Percentiles rank a stretch among this genome's conserved stretches.
Evolutionary conservation across 371 early-diverging fungal genomes (phyloP).

Genomic region (Mortierella sp.): DNA sequence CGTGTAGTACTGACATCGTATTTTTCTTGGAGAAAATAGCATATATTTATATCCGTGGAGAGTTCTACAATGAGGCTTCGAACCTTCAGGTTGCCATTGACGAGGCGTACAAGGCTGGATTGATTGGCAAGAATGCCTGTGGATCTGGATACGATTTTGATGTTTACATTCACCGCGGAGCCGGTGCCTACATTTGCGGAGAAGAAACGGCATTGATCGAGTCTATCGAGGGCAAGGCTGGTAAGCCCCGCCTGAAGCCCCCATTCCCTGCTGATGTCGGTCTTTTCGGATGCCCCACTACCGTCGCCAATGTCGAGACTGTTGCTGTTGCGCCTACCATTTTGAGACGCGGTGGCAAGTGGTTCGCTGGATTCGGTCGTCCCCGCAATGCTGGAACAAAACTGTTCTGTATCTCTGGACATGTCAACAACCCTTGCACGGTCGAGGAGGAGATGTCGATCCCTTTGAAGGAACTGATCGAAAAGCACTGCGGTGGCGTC

Average conservation of each 20-base stretch:
- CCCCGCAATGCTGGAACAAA: constrained; percentile 96
- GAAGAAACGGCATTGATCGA: constrained; percentile 98
- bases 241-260: constrained; percentile 98
- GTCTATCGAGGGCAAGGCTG: constrained; percentile 97
- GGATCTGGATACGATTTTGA: constrained; percentile 97
- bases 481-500: constrained; percentile 97
- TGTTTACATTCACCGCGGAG: constrained; percentile 96
- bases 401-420: constrained; percentile 97
- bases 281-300: constrained; percentile 98
- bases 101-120: constrained; percentile 95
- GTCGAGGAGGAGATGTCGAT: constrained; percentile 99
- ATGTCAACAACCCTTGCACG: constrained; percentile 97
- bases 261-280: constrained; percentile 99
- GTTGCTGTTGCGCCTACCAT: constrained; percentile 98
- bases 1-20: too few relatives aligned
- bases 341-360: constrained; percentile 89
- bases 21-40: constrained; percentile 58
- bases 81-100: constrained; percentile 95
- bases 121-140: constrained; percentile 98
- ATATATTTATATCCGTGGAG: constrained; percentile 98
- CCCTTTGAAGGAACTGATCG: constrained; percentile 93
- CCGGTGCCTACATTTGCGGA: constrained; percentile 98
- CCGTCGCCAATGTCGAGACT: constrained; percentile 98
- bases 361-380: constrained; percentile 96
- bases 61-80: constrained; percentile 97